These are phyloP conservation scores for Saccharomyces hybrid DNA, from an alignment of 1,139 yeast species.

Conservation along the genomic window DNA sequence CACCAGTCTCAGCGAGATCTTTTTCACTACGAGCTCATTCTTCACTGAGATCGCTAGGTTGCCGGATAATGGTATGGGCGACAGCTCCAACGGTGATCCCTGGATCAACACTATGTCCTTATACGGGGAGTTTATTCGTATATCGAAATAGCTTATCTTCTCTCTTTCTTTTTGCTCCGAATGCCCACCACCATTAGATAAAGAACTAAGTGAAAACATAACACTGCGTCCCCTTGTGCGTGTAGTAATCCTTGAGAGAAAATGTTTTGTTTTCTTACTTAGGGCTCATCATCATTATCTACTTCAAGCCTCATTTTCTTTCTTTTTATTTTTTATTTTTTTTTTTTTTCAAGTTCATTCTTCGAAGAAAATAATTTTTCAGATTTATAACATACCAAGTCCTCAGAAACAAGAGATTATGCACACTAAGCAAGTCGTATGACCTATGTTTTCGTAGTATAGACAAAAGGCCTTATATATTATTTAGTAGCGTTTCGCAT, in stretches of 20 bases:
- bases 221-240: background rate
- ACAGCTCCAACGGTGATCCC: constrained; percentile 55
- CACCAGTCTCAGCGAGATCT: constrained; percentile 39
- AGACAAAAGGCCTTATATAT: no score
- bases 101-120: constrained; percentile 47
- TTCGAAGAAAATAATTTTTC: background rate
- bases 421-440: background rate
- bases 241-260: background rate
- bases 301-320: background rate
- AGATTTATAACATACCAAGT: background rate
- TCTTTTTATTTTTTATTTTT: background rate
- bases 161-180: constrained; percentile 1
- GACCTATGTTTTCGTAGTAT: background rate
- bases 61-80: constrained; percentile 48
- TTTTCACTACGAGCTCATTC: constrained; percentile 44
- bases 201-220: background rate
- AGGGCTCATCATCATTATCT: background rate
- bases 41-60: constrained; percentile 49
- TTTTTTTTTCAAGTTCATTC: background rate
- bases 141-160: constrained; percentile 24
- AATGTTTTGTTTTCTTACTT: background rate
- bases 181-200: constrained; percentile 1
- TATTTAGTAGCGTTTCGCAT: no score
- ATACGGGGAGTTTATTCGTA: constrained; percentile 42
- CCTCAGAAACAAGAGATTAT: background rate